phyloP scores from a whole-genome alignment of 108 stramenopile genomes.

The Cylindrotheca fusiformis region DNA sequence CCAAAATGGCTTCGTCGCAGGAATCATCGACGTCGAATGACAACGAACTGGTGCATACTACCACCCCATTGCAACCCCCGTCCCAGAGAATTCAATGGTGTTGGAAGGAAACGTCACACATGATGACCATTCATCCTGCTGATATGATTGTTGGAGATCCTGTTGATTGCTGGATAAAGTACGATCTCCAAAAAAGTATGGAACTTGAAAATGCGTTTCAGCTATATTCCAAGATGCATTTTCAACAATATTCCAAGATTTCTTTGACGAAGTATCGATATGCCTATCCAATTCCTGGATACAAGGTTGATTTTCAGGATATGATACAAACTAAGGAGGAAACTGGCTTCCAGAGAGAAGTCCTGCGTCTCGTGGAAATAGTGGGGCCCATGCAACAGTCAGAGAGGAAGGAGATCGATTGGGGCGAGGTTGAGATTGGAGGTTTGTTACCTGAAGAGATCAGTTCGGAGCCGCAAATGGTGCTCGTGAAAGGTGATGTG shows the following conservation, averaged over 20 bases:
- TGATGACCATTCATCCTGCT: neutral
- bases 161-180: neutral
- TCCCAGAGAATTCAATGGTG: conserved; percentile 1
- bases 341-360: neutral
- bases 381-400: neutral
- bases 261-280: neutral
- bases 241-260: neutral
- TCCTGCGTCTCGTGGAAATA: neutral
- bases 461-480: conserved; percentile 10
- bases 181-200: neutral
- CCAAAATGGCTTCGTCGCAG: neutral
- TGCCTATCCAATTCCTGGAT: neutral
- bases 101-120: neutral
- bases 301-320: neutral
- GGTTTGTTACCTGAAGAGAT: conserved; percentile 5
- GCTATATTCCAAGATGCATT: too few relatives aligned
- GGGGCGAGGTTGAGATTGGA: neutral
- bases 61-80: neutral
- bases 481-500: conserved; percentile 10
- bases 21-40: neutral
- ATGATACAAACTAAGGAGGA: conserved; percentile 3
- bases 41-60: neutral
- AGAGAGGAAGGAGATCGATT: neutral
- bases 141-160: conserved; percentile 6
- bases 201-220: neutral